Evolutionary conservation across 805 yeast species (phyloP).

Genomic region (Saccharomycopsis malanga): DNA sequence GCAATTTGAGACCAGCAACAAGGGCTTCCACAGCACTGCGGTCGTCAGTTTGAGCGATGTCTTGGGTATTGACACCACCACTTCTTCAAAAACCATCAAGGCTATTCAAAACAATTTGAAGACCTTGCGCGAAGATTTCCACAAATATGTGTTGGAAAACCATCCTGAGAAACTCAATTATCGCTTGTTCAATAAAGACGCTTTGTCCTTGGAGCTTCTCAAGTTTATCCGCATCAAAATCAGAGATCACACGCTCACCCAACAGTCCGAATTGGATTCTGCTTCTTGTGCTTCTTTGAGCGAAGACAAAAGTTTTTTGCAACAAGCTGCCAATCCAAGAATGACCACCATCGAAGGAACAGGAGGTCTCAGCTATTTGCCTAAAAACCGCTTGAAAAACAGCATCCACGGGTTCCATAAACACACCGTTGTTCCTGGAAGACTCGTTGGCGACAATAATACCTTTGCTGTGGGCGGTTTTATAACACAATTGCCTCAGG

Average conservation of each 20-base stretch:
- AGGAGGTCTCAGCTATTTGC: constrained; percentile 67
- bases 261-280: background rate
- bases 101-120: constrained; percentile 36
- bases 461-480: constrained; percentile 54
- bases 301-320: constrained; percentile 4
- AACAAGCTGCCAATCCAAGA: constrained; percentile 20
- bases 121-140: constrained; percentile 44
- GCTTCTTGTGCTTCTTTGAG: background rate
- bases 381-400: constrained; percentile 60
- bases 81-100: constrained; percentile 29
- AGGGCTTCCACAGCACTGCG: background rate
- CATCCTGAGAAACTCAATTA: constrained; percentile 38
- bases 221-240: constrained; percentile 32
- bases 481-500: constrained; percentile 31
- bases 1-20: background rate
- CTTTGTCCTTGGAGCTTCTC: constrained; percentile 34
- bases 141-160: constrained; percentile 44
- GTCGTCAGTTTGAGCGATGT: constrained; percentile 8
- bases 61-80: constrained; percentile 23
- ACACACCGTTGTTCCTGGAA: constrained; percentile 58
- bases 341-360: constrained; percentile 46
- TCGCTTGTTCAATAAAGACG: constrained; percentile 27
- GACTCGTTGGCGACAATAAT: constrained; percentile 41
- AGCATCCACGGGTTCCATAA: constrained; percentile 58
- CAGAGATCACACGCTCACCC: constrained; percentile 1